Evolutionary conservation across 73 alveolate species (phyloP).

Genomic region (Blepharisma japonicum): DNA sequence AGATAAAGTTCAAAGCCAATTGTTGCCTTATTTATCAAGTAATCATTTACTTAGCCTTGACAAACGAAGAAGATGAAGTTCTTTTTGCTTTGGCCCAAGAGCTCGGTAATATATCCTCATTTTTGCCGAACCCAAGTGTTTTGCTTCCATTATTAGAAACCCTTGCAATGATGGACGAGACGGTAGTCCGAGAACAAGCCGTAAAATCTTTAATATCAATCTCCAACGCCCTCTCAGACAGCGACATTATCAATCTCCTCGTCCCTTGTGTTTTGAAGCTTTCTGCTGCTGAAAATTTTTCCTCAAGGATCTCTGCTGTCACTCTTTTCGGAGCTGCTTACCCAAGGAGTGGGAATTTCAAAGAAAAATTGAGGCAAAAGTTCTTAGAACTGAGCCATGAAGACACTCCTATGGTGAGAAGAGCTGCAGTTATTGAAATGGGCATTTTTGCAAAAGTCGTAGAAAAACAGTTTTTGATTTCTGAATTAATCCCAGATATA

Average conservation of each 20-base stretch:
- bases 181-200: constrained; percentile 82
- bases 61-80: constrained; percentile 94
- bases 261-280: constrained; percentile 58
- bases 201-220: constrained; percentile 69
- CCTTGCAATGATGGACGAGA: constrained; percentile 64
- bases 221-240: constrained; percentile 58
- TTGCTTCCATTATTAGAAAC: constrained; percentile 50
- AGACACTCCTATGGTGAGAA: constrained; percentile 97
- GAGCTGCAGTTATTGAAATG: constrained; percentile 92
- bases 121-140: constrained; percentile 23
- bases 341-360: constrained; percentile 85
- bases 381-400: constrained; percentile 94
- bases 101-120: constrained; percentile 50
- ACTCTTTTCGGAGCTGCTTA: constrained; percentile 86
- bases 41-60: constrained; percentile 11
- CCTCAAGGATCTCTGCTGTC: constrained; percentile 96
- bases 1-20: constrained; percentile 71
- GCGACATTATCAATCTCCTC: constrained; percentile 64
- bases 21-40: constrained; percentile 80
- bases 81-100: constrained; percentile 96
- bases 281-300: constrained; percentile 81
- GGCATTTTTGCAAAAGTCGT: constrained; percentile 87
- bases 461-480: constrained; percentile 83
- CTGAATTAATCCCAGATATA: constrained; percentile 85
- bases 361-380: constrained; percentile 90